phyloP scores from a whole-genome alignment of 768 basidiomycete genomes.

The Clathrus columnatus region DNA sequence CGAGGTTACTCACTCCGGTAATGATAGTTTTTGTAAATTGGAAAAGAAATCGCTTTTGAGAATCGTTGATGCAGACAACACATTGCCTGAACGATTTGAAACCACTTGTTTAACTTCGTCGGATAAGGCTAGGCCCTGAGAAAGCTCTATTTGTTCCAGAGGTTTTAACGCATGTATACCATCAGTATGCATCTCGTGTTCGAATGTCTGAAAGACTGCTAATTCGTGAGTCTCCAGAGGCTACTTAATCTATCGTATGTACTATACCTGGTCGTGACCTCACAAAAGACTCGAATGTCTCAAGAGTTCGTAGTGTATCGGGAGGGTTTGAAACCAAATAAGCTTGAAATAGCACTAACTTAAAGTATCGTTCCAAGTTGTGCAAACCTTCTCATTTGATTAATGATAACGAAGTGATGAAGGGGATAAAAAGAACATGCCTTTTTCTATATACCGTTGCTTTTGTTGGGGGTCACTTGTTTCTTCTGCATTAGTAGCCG shows the following conservation, averaged over 20 bases:
- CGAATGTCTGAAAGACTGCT: constrained; percentile 88
- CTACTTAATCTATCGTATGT: background rate
- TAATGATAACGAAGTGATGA: background rate
- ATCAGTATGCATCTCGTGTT: constrained; percentile 80
- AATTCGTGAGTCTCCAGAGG: background rate
- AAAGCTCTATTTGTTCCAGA: constrained; percentile 58
- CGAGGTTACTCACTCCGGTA: constrained; percentile 65
- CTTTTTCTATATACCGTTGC: constrained; percentile 59
- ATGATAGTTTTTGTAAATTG: constrained; percentile 90
- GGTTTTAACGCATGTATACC: constrained; percentile 74
- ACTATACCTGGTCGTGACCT: constrained; percentile 69
- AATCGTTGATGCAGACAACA: constrained; percentile 87
- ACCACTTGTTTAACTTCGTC: constrained; percentile 90
- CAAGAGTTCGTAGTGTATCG: constrained; percentile 67
- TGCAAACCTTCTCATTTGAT: constrained; percentile 46
- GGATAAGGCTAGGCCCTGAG: constrained; percentile 67
- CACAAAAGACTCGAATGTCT: constrained; percentile 76
- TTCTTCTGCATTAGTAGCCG: constrained; percentile 69
- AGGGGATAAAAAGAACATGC: constrained; percentile 26
- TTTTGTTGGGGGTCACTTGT: constrained; percentile 64
- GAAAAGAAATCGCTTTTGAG: constrained; percentile 94
- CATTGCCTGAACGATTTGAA: constrained; percentile 70
- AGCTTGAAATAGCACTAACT: constrained; percentile 81
- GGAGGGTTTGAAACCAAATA: constrained; percentile 77
- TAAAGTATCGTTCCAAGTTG: constrained; percentile 77